phyloP scores from a whole-genome alignment of 768 basidiomycete genomes.

The Xerocomellus intermedius region DNA sequence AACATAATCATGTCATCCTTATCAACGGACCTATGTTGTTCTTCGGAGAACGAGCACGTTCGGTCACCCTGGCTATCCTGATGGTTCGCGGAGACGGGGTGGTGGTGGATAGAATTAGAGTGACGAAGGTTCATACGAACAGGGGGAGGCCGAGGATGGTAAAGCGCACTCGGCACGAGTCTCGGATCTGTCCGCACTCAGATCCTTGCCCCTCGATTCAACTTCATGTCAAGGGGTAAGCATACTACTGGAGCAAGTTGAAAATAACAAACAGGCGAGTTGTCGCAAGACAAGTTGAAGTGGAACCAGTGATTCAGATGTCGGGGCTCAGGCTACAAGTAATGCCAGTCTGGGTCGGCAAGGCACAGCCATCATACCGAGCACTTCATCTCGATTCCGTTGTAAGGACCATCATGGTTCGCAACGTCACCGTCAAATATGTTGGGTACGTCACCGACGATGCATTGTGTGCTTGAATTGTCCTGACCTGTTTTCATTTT shows the following conservation, averaged over 20 bases:
- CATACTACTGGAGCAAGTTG: background rate
- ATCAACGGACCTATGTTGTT: too few species aligned
- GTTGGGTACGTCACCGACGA: conserved; percentile 29
- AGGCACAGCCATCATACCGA: background rate
- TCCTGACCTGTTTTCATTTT: conserved; percentile 48
- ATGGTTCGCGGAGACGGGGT: too few species aligned
- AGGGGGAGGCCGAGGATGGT: too few species aligned
- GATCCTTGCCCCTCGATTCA: too few species aligned
- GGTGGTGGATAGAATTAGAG: too few species aligned
- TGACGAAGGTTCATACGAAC: too few species aligned
- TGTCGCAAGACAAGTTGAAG: background rate
- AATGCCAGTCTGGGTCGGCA: background rate
- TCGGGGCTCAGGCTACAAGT: background rate
- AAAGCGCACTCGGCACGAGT: too few species aligned
- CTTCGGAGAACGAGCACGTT: too few species aligned
- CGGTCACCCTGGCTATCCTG: background rate
- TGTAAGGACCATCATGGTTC: conserved; percentile 47
- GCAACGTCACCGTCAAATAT: conserved; percentile 39
- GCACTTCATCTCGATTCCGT: conserved; percentile 23
- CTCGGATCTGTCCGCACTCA: too few species aligned
- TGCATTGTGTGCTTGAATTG: conserved; percentile 42
- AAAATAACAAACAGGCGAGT: background rate
- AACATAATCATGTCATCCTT: too few species aligned
- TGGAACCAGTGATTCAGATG: background rate
- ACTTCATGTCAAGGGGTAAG: background rate